Evolutionary conservation across 2,329 filamentous ascomycete genomes (phyloP), one percentile per base, ranked within the genome.

Genomic region (Penicillium sp.): DNA sequence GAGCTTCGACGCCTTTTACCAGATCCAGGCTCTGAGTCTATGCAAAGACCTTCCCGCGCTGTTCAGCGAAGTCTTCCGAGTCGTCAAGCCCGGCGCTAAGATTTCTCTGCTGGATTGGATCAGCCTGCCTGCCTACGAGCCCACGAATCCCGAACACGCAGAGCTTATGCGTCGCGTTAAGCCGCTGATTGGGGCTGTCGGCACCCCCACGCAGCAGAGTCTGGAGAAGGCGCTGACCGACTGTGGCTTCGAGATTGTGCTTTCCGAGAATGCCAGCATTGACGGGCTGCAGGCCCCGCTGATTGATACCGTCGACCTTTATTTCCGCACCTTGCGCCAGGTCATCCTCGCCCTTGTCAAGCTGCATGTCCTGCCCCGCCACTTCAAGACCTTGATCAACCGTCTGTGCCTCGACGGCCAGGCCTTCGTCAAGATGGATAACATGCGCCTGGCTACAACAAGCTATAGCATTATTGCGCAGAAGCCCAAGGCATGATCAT

Each of bases 1-100:
- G 24, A 72, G 70, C 39, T 81, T 82, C 61, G 79, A 82, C 51
- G 78, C 74, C 28, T 81, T 81, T 53, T 82, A 77, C 73, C 80
- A 76, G 78, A 85, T 76, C 76, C 85, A 74, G 74, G 85, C 70
- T 50, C 79, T 74, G 63, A 84, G 74, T 71, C 77, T 75, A 28
- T 81, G 77, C 71, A 79, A 78, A 54, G 77, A 81, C 48, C 70
- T 77, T 2, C 60, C 69, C 2, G 66, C 70, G 7, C 70, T 81
- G 10, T 80, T 81, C 67, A 66, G 65, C 45, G 79, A 82, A 63
- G 67, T 81, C 47, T 75, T 71, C 62, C 74, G 79, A 16, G 69
- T 81, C 4, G 58, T 81, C 47, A 78, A 78, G 63, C 79, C 79
- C 0, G 79, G 79, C 13, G 75, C 79, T 10, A 75, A 72, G 58